A percentile compares a stretch with the other conserved stretches of the same genome.
Evolutionary conservation across 495 filamentous ascomycete genomes (phyloP).

Genomic region (Aspergillus diversus): DNA sequence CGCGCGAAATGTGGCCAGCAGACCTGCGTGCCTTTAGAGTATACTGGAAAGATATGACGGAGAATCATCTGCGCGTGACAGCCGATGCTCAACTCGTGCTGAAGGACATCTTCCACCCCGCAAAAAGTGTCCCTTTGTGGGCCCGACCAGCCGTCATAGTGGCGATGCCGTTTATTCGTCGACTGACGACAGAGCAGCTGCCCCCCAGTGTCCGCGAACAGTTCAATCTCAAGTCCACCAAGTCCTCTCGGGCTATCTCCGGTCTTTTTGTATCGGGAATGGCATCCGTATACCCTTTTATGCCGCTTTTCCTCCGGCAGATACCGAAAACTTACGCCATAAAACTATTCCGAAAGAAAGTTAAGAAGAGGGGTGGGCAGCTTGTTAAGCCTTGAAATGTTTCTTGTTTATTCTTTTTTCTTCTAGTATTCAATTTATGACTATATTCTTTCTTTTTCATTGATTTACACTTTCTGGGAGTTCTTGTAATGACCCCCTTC

Average conservation of each 20-base stretch:
- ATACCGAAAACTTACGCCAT: constrained; percentile 12
- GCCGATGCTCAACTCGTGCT: constrained; percentile 2
- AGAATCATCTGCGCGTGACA: background rate
- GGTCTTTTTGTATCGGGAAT: constrained; percentile 4
- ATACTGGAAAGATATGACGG: constrained; percentile 11
- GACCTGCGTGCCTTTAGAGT: background rate
- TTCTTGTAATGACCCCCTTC: too few relatives aligned
- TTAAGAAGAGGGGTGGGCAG: constrained; percentile 12
- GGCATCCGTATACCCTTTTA: constrained; percentile 7
- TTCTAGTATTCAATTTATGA: background rate
- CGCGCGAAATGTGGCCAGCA: constrained; percentile 10
- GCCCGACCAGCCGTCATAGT: constrained; percentile 18
- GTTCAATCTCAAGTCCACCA: constrained; percentile 27
- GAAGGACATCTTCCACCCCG: constrained; percentile 8
- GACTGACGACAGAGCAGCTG: constrained; percentile 35
- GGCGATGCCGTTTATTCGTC: constrained; percentile 29
- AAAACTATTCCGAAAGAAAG: constrained; percentile 10
- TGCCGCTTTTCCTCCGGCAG: constrained; percentile 11
- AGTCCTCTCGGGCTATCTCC: constrained; percentile 7
- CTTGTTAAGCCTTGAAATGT: constrained; percentile 7
- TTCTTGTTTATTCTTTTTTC: background rate
- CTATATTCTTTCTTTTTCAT: too few relatives aligned
- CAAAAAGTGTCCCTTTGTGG: constrained; percentile 1
- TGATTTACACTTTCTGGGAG: too few relatives aligned
- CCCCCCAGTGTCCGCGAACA: constrained; percentile 31